Conservation (phyloP, 129 eudicot species). For the Scalesia atractyloides region DNA sequence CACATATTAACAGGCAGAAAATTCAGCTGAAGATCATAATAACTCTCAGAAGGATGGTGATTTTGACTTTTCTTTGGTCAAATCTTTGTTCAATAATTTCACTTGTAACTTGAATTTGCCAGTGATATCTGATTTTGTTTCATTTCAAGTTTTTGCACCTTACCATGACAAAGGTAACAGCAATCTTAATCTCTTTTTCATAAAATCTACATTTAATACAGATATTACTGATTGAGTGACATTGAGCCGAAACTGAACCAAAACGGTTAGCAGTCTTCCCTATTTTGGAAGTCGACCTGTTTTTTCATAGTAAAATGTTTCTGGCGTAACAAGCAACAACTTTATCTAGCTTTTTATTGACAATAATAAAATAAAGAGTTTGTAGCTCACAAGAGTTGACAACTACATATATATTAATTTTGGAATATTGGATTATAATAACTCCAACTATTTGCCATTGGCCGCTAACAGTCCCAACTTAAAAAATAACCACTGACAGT, state of each 20-base stretch:
- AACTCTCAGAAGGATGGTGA: background rate
- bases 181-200: too few species aligned
- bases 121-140: background rate
- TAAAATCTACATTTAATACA: background rate
- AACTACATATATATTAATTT: too few species aligned
- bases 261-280: background rate
- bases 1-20: slow-evolving; percentile 94
- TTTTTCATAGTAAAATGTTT: too few species aligned
- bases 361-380: too few species aligned
- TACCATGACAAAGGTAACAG: background rate
- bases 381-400: too few species aligned
- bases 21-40: slow-evolving; percentile 58
- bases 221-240: background rate
- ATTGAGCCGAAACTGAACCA: background rate
- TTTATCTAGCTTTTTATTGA: too few species aligned
- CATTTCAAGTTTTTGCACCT: background rate
- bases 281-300: background rate
- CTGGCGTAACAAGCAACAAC: too few species aligned
- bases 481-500: too few species aligned
- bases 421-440: too few species aligned
- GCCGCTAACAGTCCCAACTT: too few species aligned
- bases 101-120: slow-evolving; percentile 2
- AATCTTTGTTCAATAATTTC: background rate
- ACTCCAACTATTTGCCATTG: too few species aligned
- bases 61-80: background rate